Evolutionary conservation across 257 asterid species (phyloP).

Genomic region (Knoxia roxburghii): DNA sequence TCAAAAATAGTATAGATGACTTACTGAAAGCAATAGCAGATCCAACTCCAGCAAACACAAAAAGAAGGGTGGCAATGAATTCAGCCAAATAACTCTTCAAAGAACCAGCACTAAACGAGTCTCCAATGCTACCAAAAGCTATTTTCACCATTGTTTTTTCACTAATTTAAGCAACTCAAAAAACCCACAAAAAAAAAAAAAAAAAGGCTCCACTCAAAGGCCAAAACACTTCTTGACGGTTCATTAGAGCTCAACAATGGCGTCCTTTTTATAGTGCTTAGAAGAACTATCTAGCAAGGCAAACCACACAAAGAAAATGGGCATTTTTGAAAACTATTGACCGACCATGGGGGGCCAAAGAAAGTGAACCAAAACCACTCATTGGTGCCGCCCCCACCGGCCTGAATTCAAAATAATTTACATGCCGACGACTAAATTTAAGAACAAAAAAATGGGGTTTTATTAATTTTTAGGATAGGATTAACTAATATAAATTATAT

Average conservation of each 20-base stretch:
- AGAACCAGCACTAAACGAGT: constrained; percentile 44
- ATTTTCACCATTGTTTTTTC: constrained; percentile 54
- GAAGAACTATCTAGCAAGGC: neutral
- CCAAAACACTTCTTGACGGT: neutral
- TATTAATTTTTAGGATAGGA: neutral
- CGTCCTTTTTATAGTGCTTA: constrained; percentile 36
- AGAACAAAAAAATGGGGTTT: neutral
- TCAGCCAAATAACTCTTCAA: constrained; percentile 55
- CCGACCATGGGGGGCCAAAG: constrained; percentile 54
- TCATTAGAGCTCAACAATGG: constrained; percentile 6
- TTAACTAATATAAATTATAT: neutral
- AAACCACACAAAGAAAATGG: neutral
- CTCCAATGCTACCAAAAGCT: constrained; percentile 58
- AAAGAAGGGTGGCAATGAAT: constrained; percentile 65
- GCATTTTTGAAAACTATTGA: constrained; percentile 14
- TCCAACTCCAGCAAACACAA: constrained; percentile 86
- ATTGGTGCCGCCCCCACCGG: constrained; percentile 71
- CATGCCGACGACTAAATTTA: constrained; percentile 15
- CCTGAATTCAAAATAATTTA: constrained; percentile 26
- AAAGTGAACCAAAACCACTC: constrained; percentile 19
- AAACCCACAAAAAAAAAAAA: neutral
- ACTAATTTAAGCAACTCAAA: too few relatives aligned
- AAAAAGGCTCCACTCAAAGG: neutral
- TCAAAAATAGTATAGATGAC: too few relatives aligned
- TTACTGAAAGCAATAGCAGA: constrained; percentile 66